Evolutionary conservation across 305 asterid genomes (phyloP).

Genomic region (Fraxinus albicans): DNA sequence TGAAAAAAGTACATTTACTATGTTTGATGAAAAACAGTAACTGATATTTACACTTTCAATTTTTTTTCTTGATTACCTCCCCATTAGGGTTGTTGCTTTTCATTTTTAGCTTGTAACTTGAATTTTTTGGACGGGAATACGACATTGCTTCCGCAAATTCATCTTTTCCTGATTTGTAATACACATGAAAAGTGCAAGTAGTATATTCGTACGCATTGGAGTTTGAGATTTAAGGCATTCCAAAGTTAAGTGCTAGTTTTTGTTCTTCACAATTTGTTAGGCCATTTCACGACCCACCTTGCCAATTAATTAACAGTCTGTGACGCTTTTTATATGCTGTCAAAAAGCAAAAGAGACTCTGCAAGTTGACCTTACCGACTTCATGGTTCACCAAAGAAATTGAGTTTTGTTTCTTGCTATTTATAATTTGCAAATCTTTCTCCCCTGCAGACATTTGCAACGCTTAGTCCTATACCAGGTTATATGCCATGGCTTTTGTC

Average conservation of each 20-base stretch:
- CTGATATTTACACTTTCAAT: background rate
- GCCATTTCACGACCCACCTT: constrained; percentile 6
- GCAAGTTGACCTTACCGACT: background rate
- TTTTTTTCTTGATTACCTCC: background rate
- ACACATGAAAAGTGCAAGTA: background rate
- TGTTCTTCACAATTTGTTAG: constrained; percentile 2
- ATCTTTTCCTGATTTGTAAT: background rate
- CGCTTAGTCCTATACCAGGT: constrained; percentile 96
- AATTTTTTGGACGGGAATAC: background rate
- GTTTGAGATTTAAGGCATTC: background rate
- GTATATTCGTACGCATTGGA: background rate
- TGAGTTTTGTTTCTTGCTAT: constrained; percentile 7
- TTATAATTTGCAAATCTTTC: constrained; percentile 18
- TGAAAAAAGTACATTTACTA: background rate
- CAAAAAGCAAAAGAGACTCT: constrained; percentile 4
- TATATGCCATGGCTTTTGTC: constrained; percentile 84
- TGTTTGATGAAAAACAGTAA: background rate
- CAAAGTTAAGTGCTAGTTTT: background rate
- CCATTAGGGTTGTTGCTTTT: background rate
- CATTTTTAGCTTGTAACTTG: background rate
- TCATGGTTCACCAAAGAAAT: background rate
- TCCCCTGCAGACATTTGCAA: constrained; percentile 79
- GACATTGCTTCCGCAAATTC: background rate
- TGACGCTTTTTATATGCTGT: background rate
- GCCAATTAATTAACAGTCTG: background rate